Percentiles rank a stretch among this genome's conserved stretches.
These are phyloP conservation scores for Neonectria punicea DNA, from an alignment of 2,329 filamentous ascomycete species.

Conservation along the genomic window DNA sequence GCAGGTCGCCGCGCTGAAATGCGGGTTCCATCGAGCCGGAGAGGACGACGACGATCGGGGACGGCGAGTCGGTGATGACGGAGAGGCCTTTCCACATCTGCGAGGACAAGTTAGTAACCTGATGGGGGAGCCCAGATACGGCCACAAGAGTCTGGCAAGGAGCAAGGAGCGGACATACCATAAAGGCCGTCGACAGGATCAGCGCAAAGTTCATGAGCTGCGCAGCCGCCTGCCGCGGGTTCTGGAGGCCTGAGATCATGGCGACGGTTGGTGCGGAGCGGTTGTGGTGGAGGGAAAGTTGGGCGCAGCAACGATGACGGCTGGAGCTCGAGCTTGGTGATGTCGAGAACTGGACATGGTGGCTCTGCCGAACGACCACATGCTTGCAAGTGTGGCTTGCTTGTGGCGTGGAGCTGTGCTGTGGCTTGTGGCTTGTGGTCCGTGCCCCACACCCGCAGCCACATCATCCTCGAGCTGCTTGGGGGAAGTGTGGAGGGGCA, in stretches of 20 bases:
- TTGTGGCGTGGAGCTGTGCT: not conserved
- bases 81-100: slow-evolving; percentile 90
- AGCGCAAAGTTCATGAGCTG: slow-evolving; percentile 92
- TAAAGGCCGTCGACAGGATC: slow-evolving; percentile 90
- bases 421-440: not conserved
- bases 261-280: slow-evolving; percentile 1
- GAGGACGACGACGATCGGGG: slow-evolving; percentile 84
- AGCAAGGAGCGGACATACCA: slow-evolving; percentile 64
- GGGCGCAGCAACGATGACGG: not conserved
- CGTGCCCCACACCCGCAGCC: slow-evolving; percentile 21
- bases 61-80: slow-evolving; percentile 78
- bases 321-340: slow-evolving; percentile 14
- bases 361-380: slow-evolving; percentile 28
- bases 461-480: not conserved
- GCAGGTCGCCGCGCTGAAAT: slow-evolving; percentile 80
- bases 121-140: slow-evolving; percentile 19
- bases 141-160: not conserved
- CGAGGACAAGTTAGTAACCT: slow-evolving; percentile 14
- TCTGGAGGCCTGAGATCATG: slow-evolving; percentile 77
- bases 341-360: slow-evolving; percentile 43
- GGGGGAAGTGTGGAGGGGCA: not conserved
- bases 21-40: slow-evolving; percentile 88
- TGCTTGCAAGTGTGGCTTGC: slow-evolving; percentile 14
- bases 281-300: not conserved
- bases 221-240: slow-evolving; percentile 81